Evolutionary conservation across 139 green algal genomes (phyloP).

Genomic region (Chlamydomonas sp.): DNA sequence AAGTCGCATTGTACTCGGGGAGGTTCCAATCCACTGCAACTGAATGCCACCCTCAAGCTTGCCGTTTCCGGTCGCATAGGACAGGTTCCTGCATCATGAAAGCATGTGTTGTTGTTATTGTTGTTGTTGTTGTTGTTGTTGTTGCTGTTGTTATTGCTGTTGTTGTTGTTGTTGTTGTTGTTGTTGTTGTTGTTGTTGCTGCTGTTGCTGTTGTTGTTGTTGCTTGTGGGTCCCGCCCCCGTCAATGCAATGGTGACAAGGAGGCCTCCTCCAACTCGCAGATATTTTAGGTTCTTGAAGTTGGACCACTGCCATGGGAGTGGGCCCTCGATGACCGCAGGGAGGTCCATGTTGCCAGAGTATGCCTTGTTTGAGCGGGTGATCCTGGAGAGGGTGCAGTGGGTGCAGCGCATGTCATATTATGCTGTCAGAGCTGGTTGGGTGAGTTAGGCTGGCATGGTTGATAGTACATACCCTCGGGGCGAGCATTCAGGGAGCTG

Average conservation of each 20-base stretch:
- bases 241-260: not conserved
- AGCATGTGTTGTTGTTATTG: no score
- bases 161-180: no score
- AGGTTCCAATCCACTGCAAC: constrained; percentile 6
- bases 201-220: not conserved
- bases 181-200: not conserved
- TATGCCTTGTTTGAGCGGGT: constrained; percentile 10
- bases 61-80: not conserved
- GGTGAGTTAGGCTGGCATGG: no score
- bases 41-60: constrained; percentile 18
- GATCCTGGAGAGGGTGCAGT: constrained; percentile 1
- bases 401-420: no score
- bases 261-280: constrained; percentile 9
- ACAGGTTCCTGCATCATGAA: constrained; percentile 13
- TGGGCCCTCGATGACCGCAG: constrained; percentile 9
- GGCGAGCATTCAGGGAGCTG: no score
- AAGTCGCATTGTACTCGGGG: no score
- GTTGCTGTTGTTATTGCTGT: no score
- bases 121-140: no score
- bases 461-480: no score
- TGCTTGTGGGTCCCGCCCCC: not conserved
- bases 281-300: constrained; percentile 12
- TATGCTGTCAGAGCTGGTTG: no score
- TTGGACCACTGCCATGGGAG: not conserved
- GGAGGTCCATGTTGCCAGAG: not conserved